Percentiles rank a stretch among this genome's conserved stretches.
phyloP scores from a whole-genome alignment of 163 green algal species.

The Chloroidium sp. region DNA sequence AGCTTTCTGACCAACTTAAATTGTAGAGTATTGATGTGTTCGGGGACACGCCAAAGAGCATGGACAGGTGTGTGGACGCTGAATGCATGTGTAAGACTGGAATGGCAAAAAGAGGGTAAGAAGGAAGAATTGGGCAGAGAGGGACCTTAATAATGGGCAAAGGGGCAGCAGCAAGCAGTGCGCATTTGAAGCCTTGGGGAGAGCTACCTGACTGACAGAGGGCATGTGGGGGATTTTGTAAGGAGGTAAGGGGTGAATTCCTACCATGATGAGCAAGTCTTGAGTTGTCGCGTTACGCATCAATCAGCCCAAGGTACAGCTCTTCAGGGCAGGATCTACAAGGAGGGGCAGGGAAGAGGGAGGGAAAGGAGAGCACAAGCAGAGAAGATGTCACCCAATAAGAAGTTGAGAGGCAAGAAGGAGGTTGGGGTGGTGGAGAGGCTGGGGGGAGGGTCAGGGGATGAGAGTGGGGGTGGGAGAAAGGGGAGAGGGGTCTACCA shows the following conservation, averaged over 20 bases:
- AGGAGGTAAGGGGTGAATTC: too few relatives aligned
- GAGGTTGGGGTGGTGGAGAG: background rate
- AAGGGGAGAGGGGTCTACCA: slow-evolving; percentile 1
- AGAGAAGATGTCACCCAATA: slow-evolving; percentile 43
- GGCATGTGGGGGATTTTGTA: too few relatives aligned
- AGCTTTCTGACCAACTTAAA: background rate
- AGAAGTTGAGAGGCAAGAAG: background rate
- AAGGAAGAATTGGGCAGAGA: slow-evolving; percentile 54
- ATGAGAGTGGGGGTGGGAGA: background rate
- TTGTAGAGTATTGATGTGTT: background rate
- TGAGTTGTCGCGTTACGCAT: too few relatives aligned
- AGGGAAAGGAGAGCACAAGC: slow-evolving; percentile 36
- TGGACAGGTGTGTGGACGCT: background rate
- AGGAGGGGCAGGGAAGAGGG: background rate
- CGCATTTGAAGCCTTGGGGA: too few relatives aligned
- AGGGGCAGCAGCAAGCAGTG: background rate
- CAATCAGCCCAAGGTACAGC: too few relatives aligned
- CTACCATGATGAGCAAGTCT: too few relatives aligned
- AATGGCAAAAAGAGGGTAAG: background rate
- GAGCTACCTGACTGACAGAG: too few relatives aligned
- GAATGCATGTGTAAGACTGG: background rate
- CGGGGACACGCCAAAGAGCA: background rate
- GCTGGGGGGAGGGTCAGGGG: background rate
- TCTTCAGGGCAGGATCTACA: too few relatives aligned
- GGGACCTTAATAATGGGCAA: slow-evolving; percentile 24